phyloP scores from a whole-genome alignment of 768 basidiomycete genomes.

The Calocybe indica region DNA sequence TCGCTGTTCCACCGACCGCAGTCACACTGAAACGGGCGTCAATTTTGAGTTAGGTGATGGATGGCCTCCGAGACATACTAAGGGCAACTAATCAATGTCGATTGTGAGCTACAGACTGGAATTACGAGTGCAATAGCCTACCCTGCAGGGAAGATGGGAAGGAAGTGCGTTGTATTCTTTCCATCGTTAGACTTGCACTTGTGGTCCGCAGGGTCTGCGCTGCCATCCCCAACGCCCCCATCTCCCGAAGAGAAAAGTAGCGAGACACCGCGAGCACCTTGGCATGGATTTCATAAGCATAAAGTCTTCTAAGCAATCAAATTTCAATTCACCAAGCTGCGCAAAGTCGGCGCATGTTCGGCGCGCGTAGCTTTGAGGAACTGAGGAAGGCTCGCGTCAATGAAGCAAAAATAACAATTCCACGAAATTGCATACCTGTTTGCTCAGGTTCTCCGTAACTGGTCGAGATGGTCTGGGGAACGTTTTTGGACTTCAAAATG shows the following conservation, averaged over 20 bases:
- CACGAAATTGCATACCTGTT: conserved; percentile 37
- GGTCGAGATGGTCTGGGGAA: conserved; percentile 57
- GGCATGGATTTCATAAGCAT: neutral
- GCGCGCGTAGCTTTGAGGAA: conserved; percentile 37
- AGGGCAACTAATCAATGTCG: conserved; percentile 5
- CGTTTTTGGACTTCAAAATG: conserved; percentile 32
- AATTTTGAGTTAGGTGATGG: neutral
- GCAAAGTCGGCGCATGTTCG: conserved; percentile 47
- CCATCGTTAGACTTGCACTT: conserved; percentile 45
- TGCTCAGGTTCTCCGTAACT: conserved; percentile 68
- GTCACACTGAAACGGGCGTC: conserved; percentile 40
- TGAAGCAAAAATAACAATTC: conserved; percentile 23
- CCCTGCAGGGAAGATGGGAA: conserved; percentile 46
- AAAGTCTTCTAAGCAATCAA: neutral
- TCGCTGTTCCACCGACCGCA: conserved; percentile 47
- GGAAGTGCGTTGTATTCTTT: conserved; percentile 34
- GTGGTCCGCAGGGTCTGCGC: conserved; percentile 35
- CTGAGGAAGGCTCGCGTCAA: conserved; percentile 15
- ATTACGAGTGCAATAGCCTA: conserved; percentile 14
- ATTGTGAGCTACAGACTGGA: neutral
- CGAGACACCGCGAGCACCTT: conserved; percentile 47
- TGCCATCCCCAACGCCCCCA: conserved; percentile 47
- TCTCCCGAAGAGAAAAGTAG: conserved; percentile 52
- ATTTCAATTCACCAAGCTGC: conserved; percentile 31
- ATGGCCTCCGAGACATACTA: conserved; percentile 1